These are phyloP conservation scores for Sistotremastrum niveocremeum DNA, from an alignment of 768 basidiomycete species.

Conservation along the genomic window DNA sequence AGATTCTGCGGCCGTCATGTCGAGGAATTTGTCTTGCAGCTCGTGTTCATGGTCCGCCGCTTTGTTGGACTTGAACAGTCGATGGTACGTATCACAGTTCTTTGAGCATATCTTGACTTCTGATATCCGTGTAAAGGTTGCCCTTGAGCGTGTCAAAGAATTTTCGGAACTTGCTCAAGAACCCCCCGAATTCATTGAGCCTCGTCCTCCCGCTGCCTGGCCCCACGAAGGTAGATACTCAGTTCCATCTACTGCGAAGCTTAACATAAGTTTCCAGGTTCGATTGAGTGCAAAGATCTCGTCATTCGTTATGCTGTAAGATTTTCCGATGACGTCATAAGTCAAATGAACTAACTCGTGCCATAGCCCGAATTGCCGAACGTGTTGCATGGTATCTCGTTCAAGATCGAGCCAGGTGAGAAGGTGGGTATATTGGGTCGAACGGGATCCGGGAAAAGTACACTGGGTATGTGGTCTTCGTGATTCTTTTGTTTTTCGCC, in stretches of 20 bases:
- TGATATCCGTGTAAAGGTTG: conserved; percentile 29
- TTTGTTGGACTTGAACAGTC: conserved; percentile 86
- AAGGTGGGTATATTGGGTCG: conserved; percentile 62
- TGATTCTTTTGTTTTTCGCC: not conserved
- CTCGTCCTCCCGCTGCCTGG: conserved; percentile 71
- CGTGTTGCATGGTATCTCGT: conserved; percentile 69
- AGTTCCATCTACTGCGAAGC: not conserved
- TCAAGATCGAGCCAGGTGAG: conserved; percentile 59
- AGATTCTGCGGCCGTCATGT: not conserved
- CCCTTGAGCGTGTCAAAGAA: conserved; percentile 83
- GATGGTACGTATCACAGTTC: conserved; percentile 43
- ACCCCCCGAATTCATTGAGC: conserved; percentile 74
- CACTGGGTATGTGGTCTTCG: conserved; percentile 24
- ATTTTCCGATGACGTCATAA: too few species aligned
- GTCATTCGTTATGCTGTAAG: conserved; percentile 68
- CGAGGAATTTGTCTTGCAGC: conserved; percentile 15
- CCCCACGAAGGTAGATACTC: conserved; percentile 45
- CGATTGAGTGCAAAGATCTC: conserved; percentile 54
- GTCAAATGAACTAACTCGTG: too few species aligned
- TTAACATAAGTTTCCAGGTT: not conserved
- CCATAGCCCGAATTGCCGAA: conserved; percentile 70
- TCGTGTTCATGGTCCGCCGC: conserved; percentile 61
- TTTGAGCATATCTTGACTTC: not conserved
- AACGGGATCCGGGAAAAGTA: conserved; percentile 62
- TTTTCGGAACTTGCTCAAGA: conserved; percentile 71